Conservation (phyloP, 129 eudicot genomes). For the Artemisia annua region DNA sequence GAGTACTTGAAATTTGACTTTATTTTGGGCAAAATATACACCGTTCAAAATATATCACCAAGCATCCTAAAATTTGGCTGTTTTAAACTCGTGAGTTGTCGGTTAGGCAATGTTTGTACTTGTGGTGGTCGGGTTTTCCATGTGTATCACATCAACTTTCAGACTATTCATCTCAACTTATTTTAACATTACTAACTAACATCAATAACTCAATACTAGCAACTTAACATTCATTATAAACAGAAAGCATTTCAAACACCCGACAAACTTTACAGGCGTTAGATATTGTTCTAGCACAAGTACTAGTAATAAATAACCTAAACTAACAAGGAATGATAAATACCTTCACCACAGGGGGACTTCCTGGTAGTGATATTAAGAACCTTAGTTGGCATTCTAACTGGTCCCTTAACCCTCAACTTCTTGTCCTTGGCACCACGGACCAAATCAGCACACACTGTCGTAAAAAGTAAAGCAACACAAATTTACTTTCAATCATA, state of each 20-base stretch:
- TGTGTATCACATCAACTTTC: not conserved
- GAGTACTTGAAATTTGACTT: too few relatives aligned
- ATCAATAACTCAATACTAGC: too few relatives aligned
- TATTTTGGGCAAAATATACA: not conserved
- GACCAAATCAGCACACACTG: constrained; percentile 91
- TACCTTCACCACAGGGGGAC: constrained; percentile 98
- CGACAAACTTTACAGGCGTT: too few relatives aligned
- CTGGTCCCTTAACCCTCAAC: constrained; percentile 94
- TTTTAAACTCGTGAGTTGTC: not conserved
- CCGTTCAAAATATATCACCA: too few relatives aligned
- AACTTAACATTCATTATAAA: too few relatives aligned
- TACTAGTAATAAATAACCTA: too few relatives aligned
- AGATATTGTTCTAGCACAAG: too few relatives aligned
- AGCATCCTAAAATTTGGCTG: not conserved
- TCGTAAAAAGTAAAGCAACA: too few relatives aligned
- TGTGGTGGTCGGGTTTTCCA: not conserved
- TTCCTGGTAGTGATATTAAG: constrained; percentile 86
- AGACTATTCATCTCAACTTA: not conserved
- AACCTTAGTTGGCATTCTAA: constrained; percentile 95
- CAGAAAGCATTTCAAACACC: too few relatives aligned
- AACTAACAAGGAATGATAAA: not conserved
- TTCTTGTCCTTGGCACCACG: constrained; percentile 93
- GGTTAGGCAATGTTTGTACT: not conserved
- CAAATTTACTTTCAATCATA: not conserved
- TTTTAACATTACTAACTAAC: too few relatives aligned